phyloP scores from a whole-genome alignment of 1,284 basidiomycete genomes.

The Cryptococcus sp. region DNA sequence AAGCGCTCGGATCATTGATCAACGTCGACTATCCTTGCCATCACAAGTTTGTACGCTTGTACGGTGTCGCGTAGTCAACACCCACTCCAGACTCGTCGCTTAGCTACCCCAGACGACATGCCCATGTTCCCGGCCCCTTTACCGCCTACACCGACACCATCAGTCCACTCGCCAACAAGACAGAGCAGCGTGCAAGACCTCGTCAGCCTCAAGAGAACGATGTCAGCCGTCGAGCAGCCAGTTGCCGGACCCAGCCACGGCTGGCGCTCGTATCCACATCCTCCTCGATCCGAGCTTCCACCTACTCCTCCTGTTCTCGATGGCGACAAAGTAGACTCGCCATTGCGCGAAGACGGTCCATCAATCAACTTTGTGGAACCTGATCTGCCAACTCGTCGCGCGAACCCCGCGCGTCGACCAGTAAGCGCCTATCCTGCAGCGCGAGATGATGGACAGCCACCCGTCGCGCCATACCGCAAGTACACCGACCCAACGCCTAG shows the following conservation, averaged over 20 bases:
- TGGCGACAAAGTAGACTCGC: conserved; percentile 8
- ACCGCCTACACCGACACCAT: conserved; percentile 40
- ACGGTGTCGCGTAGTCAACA: not conserved
- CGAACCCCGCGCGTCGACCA: conserved; percentile 32
- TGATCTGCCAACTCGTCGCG: conserved; percentile 19
- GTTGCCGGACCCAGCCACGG: conserved; percentile 25
- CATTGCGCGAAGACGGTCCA: conserved; percentile 1
- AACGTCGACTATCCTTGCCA: not conserved
- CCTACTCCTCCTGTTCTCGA: conserved; percentile 37
- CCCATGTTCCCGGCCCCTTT: conserved; percentile 20
- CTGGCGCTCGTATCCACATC: conserved; percentile 5
- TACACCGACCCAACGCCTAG: conserved; percentile 45
- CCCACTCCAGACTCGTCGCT: not conserved
- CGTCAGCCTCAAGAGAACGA: conserved; percentile 6
- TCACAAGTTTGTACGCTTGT: not conserved
- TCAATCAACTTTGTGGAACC: conserved; percentile 32
- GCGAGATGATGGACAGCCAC: conserved; percentile 22
- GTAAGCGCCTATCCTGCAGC: conserved; percentile 35
- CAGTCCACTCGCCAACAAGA: conserved; percentile 24
- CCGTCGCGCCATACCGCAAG: conserved; percentile 34
- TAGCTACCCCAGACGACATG: conserved; percentile 15
- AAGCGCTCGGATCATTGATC: not conserved
- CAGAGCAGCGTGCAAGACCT: conserved; percentile 4
- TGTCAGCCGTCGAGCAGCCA: conserved; percentile 12
- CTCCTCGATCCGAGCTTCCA: conserved; percentile 19